These are phyloP conservation scores for Aureobasidium sp. DNA, from an alignment of 2,329 filamentous ascomycete genomes.

Conservation along the genomic window DNA sequence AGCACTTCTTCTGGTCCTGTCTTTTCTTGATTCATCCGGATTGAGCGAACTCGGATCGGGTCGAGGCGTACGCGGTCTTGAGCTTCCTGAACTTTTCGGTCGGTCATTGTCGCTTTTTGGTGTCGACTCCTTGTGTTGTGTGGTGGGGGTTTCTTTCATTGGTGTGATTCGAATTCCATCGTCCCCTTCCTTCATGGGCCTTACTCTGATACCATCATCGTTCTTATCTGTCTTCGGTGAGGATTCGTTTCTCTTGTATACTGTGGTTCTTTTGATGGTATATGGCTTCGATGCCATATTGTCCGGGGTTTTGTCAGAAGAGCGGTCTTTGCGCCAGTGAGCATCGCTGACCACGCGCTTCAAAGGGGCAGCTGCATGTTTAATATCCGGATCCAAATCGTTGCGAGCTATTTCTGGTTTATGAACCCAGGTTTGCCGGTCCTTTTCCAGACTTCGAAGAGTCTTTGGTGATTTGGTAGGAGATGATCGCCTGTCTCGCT, in stretches of 20 bases:
- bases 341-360: conserved; percentile 91
- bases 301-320: conserved; percentile 21
- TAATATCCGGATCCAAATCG: conserved; percentile 39
- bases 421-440: conserved; percentile 31
- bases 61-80: background rate
- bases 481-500: background rate
- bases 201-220: conserved; percentile 17
- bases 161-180: conserved; percentile 13
- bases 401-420: conserved; percentile 31
- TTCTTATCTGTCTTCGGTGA: conserved; percentile 19
- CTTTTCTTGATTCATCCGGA: background rate
- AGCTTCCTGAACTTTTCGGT: background rate
- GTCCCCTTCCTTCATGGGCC: conserved; percentile 18
- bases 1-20: background rate
- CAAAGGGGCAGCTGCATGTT: conserved; percentile 61
- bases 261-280: conserved; percentile 11
- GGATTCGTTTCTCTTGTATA: background rate
- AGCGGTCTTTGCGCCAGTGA: conserved; percentile 56
- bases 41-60: background rate
- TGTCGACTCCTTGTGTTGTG: background rate
- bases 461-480: conserved; percentile 11
- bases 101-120: background rate
- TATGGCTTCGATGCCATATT: background rate
- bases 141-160: background rate
- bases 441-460: conserved; percentile 23